A percentile compares a stretch with the other conserved stretches of the same genome.
These are phyloP conservation scores for Chytriomyces confervae DNA, from an alignment of 192 early-diverging fungal species.

Conservation along the genomic window DNA sequence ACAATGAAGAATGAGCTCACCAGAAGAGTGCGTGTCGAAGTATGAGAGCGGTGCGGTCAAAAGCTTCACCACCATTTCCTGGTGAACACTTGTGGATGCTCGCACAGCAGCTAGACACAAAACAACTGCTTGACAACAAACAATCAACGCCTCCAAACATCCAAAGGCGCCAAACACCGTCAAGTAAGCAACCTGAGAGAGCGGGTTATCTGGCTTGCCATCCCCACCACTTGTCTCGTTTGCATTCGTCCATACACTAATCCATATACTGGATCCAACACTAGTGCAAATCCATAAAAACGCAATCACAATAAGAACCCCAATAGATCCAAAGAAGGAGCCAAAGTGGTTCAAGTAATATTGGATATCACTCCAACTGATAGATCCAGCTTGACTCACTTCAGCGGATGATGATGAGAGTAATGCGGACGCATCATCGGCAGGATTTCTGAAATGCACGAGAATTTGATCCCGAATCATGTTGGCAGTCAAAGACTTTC, in stretches of 20 bases:
- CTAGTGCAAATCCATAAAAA: not conserved
- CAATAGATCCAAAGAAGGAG: conserved; percentile 15
- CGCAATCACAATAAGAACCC: not conserved
- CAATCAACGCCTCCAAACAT: conserved; percentile 14
- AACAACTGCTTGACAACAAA: conserved; percentile 22
- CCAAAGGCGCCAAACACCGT: conserved; percentile 16
- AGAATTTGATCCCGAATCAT: conserved; percentile 22
- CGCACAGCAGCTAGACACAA: not conserved
- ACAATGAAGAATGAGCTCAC: conserved; percentile 1
- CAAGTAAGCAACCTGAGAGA: conserved; percentile 9
- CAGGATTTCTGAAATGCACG: conserved; percentile 7
- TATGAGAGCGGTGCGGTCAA: conserved; percentile 23
- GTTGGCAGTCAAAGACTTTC: conserved; percentile 7
- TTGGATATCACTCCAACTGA: conserved; percentile 5
- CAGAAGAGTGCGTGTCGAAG: conserved; percentile 30
- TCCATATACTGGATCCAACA: conserved; percentile 16
- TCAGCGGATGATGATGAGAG: conserved; percentile 10
- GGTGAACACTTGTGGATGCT: conserved; percentile 17
- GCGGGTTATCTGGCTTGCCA: not conserved
- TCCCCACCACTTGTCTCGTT: not conserved
- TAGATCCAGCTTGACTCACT: conserved; percentile 13
- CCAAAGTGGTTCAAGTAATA: conserved; percentile 28
- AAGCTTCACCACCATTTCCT: conserved; percentile 23
- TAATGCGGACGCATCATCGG: not conserved
- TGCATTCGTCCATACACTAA: conserved; percentile 21